Evolutionary conservation across 805 yeast genomes (phyloP).

Genomic region (Schizosaccharomyces lindneri): DNA sequence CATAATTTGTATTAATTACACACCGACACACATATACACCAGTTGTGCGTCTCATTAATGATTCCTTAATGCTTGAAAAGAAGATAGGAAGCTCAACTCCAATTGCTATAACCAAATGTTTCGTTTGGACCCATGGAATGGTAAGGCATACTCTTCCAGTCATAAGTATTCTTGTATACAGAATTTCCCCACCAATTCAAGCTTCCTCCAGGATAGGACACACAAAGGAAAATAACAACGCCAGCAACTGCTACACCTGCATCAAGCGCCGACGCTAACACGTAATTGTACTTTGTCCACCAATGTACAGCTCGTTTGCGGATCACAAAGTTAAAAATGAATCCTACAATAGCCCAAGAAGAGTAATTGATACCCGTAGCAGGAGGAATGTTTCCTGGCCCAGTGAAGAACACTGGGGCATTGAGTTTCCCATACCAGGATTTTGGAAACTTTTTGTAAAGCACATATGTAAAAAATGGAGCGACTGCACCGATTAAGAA

Average conservation of each 20-base stretch:
- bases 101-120: not conserved
- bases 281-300: conserved; percentile 60
- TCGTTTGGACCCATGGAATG: not conserved
- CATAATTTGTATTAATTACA: no score
- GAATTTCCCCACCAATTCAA: conserved; percentile 44
- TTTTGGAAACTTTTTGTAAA: conserved; percentile 17
- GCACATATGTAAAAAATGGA: conserved; percentile 19
- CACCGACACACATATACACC: no score
- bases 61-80: not conserved
- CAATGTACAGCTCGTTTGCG: conserved; percentile 29
- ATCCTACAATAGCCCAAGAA: conserved; percentile 29
- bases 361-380: conserved; percentile 46
- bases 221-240: conserved; percentile 28
- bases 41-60: no score
- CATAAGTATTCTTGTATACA: conserved; percentile 4
- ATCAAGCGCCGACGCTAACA: conserved; percentile 38
- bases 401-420: conserved; percentile 42
- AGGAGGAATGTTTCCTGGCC: conserved; percentile 42
- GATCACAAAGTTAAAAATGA: conserved; percentile 30
- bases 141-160: not conserved
- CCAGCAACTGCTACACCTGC: conserved; percentile 44
- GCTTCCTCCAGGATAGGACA: conserved; percentile 19
- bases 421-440: conserved; percentile 24
- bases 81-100: not conserved
- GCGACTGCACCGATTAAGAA: conserved; percentile 31